phyloP scores from a whole-genome alignment of 331 rosid genomes.

The Acacia concinna region DNA sequence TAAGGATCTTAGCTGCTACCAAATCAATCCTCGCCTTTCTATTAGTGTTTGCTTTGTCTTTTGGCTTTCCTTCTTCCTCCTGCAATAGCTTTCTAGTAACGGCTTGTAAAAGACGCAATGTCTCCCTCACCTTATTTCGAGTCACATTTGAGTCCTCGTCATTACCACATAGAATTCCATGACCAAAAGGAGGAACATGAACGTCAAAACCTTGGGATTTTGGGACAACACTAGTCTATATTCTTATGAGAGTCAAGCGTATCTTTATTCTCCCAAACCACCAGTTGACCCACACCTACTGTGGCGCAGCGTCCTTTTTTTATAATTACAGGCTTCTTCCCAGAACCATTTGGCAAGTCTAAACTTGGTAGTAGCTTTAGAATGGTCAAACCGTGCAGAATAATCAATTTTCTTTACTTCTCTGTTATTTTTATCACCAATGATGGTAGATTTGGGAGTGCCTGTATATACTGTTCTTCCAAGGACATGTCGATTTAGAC shows the following conservation, averaged over 20 bases:
- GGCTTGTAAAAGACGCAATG: slow-evolving; percentile 70
- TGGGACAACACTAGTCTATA: slow-evolving; percentile 18
- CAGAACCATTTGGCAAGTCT: slow-evolving; percentile 29
- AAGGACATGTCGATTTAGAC: slow-evolving; percentile 62
- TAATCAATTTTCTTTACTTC: slow-evolving; percentile 42
- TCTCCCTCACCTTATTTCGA: slow-evolving; percentile 69
- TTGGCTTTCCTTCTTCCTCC: slow-evolving; percentile 65
- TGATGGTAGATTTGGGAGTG: slow-evolving; percentile 26
- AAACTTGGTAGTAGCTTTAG: slow-evolving; percentile 39
- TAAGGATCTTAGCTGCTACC: slow-evolving; percentile 56
- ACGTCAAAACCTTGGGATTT: slow-evolving; percentile 37
- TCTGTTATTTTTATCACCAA: slow-evolving; percentile 38
- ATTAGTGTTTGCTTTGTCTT: slow-evolving; percentile 29
- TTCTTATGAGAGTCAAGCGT: slow-evolving; percentile 25
- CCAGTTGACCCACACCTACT: slow-evolving; percentile 45
- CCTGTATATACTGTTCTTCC: slow-evolving; percentile 49
- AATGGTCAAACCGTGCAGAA: slow-evolving; percentile 30
- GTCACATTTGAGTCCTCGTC: slow-evolving; percentile 43
- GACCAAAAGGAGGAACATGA: slow-evolving; percentile 50
- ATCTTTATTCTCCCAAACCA: slow-evolving; percentile 38
- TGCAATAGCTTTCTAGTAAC: slow-evolving; percentile 73
- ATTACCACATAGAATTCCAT: slow-evolving; percentile 32
- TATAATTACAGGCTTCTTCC: slow-evolving; percentile 44
- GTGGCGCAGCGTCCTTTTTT: slow-evolving; percentile 26
- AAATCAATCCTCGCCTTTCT: slow-evolving; percentile 71